A percentile compares a stretch with the other conserved stretches of the same genome.
These are phyloP conservation scores for Nemania sp. DNA, from an alignment of 2,329 filamentous ascomycete species.

Conservation along the genomic window DNA sequence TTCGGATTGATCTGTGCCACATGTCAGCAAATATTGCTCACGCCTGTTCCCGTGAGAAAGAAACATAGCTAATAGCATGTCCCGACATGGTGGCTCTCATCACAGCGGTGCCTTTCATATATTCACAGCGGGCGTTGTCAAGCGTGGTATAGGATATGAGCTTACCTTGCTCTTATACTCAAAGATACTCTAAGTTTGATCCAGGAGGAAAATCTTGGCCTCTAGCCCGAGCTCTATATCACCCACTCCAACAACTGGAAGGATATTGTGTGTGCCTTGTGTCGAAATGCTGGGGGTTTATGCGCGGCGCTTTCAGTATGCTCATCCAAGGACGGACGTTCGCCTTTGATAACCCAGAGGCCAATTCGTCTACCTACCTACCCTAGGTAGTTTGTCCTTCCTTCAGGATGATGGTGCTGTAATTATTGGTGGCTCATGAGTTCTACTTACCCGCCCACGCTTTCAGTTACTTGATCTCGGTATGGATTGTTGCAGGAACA, in stretches of 20 bases:
- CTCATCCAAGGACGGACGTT: too few species aligned
- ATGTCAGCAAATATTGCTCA: slow-evolving; percentile 1
- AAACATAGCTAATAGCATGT: neutral
- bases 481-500: too few species aligned
- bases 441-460: too few species aligned
- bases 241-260: too few species aligned
- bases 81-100: neutral
- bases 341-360: too few species aligned
- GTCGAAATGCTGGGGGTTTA: neutral
- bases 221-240: neutral
- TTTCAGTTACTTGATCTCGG: too few species aligned
- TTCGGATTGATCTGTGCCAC: neutral
- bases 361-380: too few species aligned
- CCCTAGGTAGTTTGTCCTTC: too few species aligned
- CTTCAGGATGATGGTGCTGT: too few species aligned
- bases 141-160: neutral
- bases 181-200: neutral
- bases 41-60: too few species aligned
- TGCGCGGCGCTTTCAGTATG: neutral
- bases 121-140: too few species aligned
- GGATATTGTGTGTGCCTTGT: neutral
- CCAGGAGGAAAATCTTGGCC: neutral
- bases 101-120: neutral
- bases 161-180: slow-evolving; percentile 16
- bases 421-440: too few species aligned